Base-by-base conservation (phyloP, 2,329 filamentous ascomycete genomes). In the Claviceps sp. region DNA sequence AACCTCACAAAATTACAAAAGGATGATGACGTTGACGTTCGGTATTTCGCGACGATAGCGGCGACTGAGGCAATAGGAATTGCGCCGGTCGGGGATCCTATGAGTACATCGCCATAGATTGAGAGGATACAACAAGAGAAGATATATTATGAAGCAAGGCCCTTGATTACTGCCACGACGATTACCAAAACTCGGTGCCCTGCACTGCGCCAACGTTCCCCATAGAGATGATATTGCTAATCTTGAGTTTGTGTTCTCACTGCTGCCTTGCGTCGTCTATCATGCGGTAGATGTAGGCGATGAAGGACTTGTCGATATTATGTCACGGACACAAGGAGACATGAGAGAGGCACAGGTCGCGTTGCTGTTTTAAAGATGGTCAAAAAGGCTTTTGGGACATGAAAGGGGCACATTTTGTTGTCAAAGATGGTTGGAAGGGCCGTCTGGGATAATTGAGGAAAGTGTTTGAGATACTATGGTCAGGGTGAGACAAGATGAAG, bases 1-100 rank as follows among this genome's bases (percentile, higher is more conserved):
- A 91, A 88, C 66, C 73, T 98, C 60, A 86, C 91, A 74, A 96
- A 96, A 75, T 77, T 98, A 63, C 90, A 96, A 75, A 86, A 91
- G 72, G 93, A 98, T 66, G 88, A 94, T 59, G 93, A 98, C 71
- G 91, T 97, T 60, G 93, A 98, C 71, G 93, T 98, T 63, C 83
- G 93, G 68, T 98, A 91, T 75, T 98, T 95, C 71, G 93, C 93
- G 57, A 95, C 89, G 55, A 94, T 88, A 57, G 91, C 93, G 47
- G 84, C 85, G 55, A 82, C 79, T 67, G 71, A 70, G 49, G 76
- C 77, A 52, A 70, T 71, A 47, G 75, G 73, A 45, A 59, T 64
- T 50, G 63, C 66, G 58, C 62, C 66, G 51, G 70, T 72, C 52
- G 76, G 76, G 53, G 78, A 81, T 60, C 78, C 78, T 38, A 82